These are phyloP conservation scores for Lentinula raphanica DNA, from an alignment of 768 basidiomycete species.

Conservation along the genomic window DNA sequence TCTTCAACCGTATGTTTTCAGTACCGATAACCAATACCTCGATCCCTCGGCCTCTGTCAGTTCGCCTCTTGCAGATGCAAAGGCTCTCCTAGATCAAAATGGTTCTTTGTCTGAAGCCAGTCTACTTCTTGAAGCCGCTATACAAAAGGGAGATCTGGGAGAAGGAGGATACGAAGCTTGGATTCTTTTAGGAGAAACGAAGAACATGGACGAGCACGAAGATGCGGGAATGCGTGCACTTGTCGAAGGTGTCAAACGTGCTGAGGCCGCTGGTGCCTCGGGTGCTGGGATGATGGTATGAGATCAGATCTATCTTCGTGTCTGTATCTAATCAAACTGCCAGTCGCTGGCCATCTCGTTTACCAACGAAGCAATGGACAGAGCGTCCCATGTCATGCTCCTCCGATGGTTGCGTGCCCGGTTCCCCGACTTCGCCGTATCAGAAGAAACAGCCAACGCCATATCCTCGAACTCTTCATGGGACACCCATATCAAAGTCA, in stretches of 20 bases:
- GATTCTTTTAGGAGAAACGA: slow-evolving; percentile 85
- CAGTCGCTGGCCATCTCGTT: slow-evolving; percentile 95
- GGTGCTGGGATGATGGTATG: slow-evolving; percentile 74
- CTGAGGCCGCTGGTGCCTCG: slow-evolving; percentile 56
- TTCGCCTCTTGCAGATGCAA: slow-evolving; percentile 67
- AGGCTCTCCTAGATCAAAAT: slow-evolving; percentile 68
- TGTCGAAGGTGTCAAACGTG: slow-evolving; percentile 61
- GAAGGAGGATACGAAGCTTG: slow-evolving; percentile 86
- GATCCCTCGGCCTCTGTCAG: slow-evolving; percentile 41
- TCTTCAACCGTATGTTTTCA: slow-evolving; percentile 70
- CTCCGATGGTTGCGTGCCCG: slow-evolving; percentile 77
- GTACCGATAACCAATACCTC: slow-evolving; percentile 67
- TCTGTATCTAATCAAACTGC: slow-evolving; percentile 10
- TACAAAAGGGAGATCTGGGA: slow-evolving; percentile 75
- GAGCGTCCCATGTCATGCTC: slow-evolving; percentile 79
- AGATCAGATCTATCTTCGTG: slow-evolving; percentile 7
- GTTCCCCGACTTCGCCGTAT: slow-evolving; percentile 51
- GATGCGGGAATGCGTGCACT: slow-evolving; percentile 78
- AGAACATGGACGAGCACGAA: slow-evolving; percentile 87
- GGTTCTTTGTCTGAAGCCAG: slow-evolving; percentile 87
- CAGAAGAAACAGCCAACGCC: slow-evolving; percentile 52
- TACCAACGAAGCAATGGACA: slow-evolving; percentile 89
- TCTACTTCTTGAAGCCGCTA: slow-evolving; percentile 84
- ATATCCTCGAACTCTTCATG: slow-evolving; percentile 59
- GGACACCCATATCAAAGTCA: slow-evolving; percentile 76